Percentiles rank a stretch among this genome's conserved stretches.
These are phyloP conservation scores for Bolboschoenus planiculmis DNA, from an alignment of 176 grass and related monocot species.

Conservation along the genomic window DNA sequence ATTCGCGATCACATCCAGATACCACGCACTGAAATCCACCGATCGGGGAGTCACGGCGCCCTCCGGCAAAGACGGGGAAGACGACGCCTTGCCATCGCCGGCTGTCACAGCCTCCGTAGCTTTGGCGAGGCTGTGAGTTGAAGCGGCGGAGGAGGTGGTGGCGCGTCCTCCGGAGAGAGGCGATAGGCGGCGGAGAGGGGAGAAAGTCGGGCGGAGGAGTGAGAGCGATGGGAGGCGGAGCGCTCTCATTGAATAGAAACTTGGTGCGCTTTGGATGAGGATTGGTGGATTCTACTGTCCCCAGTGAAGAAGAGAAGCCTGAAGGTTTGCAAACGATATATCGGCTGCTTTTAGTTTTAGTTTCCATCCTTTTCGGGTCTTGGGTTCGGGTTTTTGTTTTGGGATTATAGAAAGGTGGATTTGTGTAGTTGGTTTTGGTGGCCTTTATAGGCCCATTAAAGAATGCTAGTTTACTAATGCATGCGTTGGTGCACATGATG, in stretches of 20 bases:
- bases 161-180: constrained; percentile 12
- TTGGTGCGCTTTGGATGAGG: constrained; percentile 21
- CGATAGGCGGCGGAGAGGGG: constrained; percentile 29
- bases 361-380: background rate
- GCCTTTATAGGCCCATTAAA: too few species aligned
- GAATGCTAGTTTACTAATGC: too few species aligned
- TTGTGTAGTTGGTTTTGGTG: background rate
- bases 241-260: constrained; percentile 44
- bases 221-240: constrained; percentile 61
- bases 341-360: background rate
- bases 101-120: constrained; percentile 28
- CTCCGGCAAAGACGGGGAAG: constrained; percentile 37
- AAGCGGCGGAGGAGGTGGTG: constrained; percentile 11
- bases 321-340: too few species aligned
- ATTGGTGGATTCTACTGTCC: background rate
- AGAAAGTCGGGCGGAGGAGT: constrained; percentile 38
- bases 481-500: too few species aligned
- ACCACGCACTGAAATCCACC: constrained; percentile 90
- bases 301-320: background rate
- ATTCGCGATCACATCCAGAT: constrained; percentile 77
- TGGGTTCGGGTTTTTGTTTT: background rate
- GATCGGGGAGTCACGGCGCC: constrained; percentile 80
- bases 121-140: constrained; percentile 26
- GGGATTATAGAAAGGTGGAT: background rate
- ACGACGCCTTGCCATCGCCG: constrained; percentile 33